Evolutionary conservation across 129 eudicot species (phyloP).

Genomic region (Kitagawia praeruptora): DNA sequence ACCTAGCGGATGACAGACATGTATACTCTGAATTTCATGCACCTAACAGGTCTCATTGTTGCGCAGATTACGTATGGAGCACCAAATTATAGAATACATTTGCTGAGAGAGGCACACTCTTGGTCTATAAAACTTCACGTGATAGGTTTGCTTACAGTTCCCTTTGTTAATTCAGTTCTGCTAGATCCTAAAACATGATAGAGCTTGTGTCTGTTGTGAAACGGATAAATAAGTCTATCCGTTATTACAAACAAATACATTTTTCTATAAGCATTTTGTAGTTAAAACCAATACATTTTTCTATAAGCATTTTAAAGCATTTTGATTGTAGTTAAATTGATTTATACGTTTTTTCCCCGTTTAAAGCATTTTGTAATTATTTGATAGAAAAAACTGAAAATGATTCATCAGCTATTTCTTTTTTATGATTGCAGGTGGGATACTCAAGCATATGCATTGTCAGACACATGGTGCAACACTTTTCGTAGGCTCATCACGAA

Average conservation of each 20-base stretch:
- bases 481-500: too few relatives aligned
- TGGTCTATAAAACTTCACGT: conserved; percentile 85
- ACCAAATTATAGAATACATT: conserved; percentile 56
- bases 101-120: conserved; percentile 52
- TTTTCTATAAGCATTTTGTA: too few relatives aligned
- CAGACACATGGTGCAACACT: too few relatives aligned
- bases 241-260: background rate
- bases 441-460: too few relatives aligned
- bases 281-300: too few relatives aligned
- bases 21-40: conserved; percentile 13
- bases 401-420: too few relatives aligned
- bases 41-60: conserved; percentile 12
- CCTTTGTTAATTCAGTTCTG: background rate
- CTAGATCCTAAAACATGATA: background rate
- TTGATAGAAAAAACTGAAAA: too few relatives aligned
- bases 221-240: background rate
- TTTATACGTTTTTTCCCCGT: too few relatives aligned
- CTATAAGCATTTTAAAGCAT: too few relatives aligned
- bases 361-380: too few relatives aligned
- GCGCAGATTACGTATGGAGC: conserved; percentile 84
- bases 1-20: conserved; percentile 15
- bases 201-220: background rate
- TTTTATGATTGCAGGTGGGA: too few relatives aligned
- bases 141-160: conserved; percentile 45
- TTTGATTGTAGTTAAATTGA: too few relatives aligned